Evolutionary conservation across 2,329 filamentous ascomycete genomes (phyloP).

Genomic region (Capronia coronata): DNA sequence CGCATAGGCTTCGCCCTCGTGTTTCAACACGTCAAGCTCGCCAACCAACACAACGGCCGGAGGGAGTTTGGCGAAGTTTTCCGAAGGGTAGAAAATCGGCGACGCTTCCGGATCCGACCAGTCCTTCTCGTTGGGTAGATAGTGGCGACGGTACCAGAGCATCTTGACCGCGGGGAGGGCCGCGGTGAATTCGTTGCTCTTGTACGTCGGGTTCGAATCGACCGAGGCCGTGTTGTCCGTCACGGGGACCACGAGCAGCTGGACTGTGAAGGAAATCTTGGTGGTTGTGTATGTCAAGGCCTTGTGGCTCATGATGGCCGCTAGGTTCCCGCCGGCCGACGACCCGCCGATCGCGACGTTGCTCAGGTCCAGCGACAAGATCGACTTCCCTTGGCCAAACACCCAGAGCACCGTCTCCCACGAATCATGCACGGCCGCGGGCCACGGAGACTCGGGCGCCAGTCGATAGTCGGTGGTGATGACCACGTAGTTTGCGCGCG

Average conservation of each 20-base stretch:
- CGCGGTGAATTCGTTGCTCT: slow-evolving; percentile 43
- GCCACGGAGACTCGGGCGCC: slow-evolving; percentile 47
- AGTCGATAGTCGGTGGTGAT: slow-evolving; percentile 50
- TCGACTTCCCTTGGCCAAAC: neutral
- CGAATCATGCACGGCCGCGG: slow-evolving; percentile 45
- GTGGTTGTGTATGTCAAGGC: neutral
- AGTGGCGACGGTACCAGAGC: slow-evolving; percentile 53
- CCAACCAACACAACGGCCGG: slow-evolving; percentile 51
- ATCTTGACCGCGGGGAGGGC: slow-evolving; percentile 52
- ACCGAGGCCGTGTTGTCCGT: slow-evolving; percentile 49
- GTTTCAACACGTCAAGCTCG: slow-evolving; percentile 51
- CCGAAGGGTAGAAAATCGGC: slow-evolving; percentile 46
- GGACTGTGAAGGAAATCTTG: slow-evolving; percentile 1
- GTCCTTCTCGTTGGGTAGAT: slow-evolving; percentile 45
- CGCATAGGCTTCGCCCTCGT: slow-evolving; percentile 49
- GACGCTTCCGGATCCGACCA: slow-evolving; percentile 50
- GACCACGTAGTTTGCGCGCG: slow-evolving; percentile 41
- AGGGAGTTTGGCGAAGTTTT: slow-evolving; percentile 45
- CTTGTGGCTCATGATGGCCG: slow-evolving; percentile 29
- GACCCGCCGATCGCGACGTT: slow-evolving; percentile 56
- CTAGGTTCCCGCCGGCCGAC: slow-evolving; percentile 57
- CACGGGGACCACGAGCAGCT: slow-evolving; percentile 36
- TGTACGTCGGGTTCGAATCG: slow-evolving; percentile 33
- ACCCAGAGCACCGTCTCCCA: slow-evolving; percentile 25
- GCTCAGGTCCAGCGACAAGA: slow-evolving; percentile 39